Conservation (phyloP, 1,284 basidiomycete species). For the Pseudozyma pruni region DNA sequence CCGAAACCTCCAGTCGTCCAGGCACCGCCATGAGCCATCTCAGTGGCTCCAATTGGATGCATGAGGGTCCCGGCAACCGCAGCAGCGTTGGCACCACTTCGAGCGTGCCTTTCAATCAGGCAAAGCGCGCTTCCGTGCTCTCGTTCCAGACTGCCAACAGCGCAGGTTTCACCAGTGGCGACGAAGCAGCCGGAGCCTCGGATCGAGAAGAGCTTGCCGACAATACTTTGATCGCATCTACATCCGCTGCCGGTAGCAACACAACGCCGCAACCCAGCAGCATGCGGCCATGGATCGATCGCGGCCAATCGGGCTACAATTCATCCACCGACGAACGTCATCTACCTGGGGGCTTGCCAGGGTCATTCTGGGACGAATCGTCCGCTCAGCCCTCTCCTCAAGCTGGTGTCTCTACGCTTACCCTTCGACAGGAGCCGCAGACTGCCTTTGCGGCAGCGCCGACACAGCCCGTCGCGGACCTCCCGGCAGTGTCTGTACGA, state of each 20-base stretch:
- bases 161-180: slow-evolving; percentile 51
- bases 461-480: not conserved
- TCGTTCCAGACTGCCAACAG: slow-evolving; percentile 64
- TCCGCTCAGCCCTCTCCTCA: not conserved
- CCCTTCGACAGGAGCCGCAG: not conserved
- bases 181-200: slow-evolving; percentile 28
- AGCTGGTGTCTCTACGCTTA: not conserved
- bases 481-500: not conserved
- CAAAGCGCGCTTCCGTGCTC: slow-evolving; percentile 54
- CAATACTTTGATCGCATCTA: not conserved
- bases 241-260: slow-evolving; percentile 1
- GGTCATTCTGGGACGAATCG: slow-evolving; percentile 39
- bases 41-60: slow-evolving; percentile 45
- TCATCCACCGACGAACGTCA: slow-evolving; percentile 38
- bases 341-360: slow-evolving; percentile 37
- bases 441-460: not conserved
- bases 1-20: slow-evolving; percentile 35
- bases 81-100: slow-evolving; percentile 44
- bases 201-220: slow-evolving; percentile 27
- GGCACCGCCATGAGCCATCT: slow-evolving; percentile 46
- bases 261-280: not conserved
- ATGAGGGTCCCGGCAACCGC: slow-evolving; percentile 36
- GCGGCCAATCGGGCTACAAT: slow-evolving; percentile 14
- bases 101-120: slow-evolving; percentile 25
- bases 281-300: slow-evolving; percentile 38